Base-by-base conservation (phyloP, 2,329 filamentous ascomycete genomes). In the Ophiostoma sp. region DNA sequence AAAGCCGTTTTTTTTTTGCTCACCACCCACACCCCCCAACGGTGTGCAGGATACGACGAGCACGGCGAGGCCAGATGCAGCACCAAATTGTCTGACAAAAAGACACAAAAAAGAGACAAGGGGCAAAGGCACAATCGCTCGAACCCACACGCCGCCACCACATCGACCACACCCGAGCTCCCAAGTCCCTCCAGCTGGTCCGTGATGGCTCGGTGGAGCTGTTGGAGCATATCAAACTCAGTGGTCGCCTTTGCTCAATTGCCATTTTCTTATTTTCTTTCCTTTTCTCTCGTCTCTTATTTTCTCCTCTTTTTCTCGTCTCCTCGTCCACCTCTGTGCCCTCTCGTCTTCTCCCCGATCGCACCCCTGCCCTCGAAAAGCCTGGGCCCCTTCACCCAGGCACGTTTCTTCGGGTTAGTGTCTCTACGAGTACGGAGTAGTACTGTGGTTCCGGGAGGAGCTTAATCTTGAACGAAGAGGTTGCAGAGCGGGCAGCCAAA, bases 161-260 rank as follows among this genome's bases (percentile, higher is more conserved):
- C 64, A 69, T 69, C 28, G 36, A 19, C n/a, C 36, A 55, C 50
- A n/a, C 69, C 36, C 52, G 52, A 70, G 52, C 19, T 64, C 69
- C 19, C 19, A 66, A 39, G 36, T 39, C 36, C n/a, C 45, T 57
- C 55, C 69, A 71, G 42, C 63, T 70, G 74, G 71, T 71, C 72
- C 63, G 74, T 75, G 71, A 72, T 75, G 72, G 63, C 36, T 39
- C 63, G 22, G 73, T 74, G 73, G 73, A 73, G 73, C 73, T 55
- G 42, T 61, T 74, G 73, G 73, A 73, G 71, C 73, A 57, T 31
- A 22, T 33, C 72, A 64, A 50, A 31, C 39, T 28, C 68, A 70
- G n/a, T 61, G 52, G 39, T 31, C 52, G 50, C 33, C 52, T 70
- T 70, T 57, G n/a, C 19, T 57, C 52, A 25, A 61, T 57, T 52